Evolutionary conservation across 1,284 basidiomycete genomes (phyloP).

Genomic region (Omphalotus olearius): DNA sequence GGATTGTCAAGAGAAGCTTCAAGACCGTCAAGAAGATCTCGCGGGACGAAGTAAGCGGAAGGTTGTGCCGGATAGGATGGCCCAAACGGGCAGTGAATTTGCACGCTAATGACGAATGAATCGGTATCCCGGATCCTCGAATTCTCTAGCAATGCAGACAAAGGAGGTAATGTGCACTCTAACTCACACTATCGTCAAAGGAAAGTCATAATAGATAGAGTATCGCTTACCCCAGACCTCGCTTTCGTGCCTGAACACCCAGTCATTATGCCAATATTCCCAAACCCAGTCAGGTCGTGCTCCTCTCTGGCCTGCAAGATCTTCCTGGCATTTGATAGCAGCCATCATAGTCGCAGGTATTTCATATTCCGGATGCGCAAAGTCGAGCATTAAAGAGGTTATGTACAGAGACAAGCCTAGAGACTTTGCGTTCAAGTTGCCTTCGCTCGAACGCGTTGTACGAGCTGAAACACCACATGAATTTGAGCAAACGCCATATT

Average conservation of each 20-base stretch:
- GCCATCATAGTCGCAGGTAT: conserved; percentile 65
- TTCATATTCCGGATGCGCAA: conserved; percentile 54
- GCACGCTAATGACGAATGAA: conserved; percentile 66
- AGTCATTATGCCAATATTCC: conserved; percentile 64
- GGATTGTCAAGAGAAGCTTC: conserved; percentile 61
- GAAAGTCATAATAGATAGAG: neutral
- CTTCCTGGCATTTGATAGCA: conserved; percentile 65
- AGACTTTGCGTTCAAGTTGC: conserved; percentile 21
- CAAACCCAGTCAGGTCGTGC: conserved; percentile 71
- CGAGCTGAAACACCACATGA: conserved; percentile 17
- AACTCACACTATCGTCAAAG: conserved; percentile 4
- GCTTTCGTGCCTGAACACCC: conserved; percentile 60
- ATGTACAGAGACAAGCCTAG: conserved; percentile 58
- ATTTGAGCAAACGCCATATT: neutral
- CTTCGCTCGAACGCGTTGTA: conserved; percentile 23
- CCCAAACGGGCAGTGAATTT: conserved; percentile 65
- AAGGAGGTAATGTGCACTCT: conserved; percentile 65
- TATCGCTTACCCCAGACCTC: conserved; percentile 62
- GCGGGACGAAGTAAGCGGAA: conserved; percentile 59
- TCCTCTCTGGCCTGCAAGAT: conserved; percentile 55
- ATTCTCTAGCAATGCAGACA: conserved; percentile 60
- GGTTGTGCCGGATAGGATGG: conserved; percentile 64
- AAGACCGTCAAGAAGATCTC: conserved; percentile 57
- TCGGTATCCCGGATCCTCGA: conserved; percentile 53
- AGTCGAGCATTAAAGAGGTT: conserved; percentile 61